A percentile compares a stretch with the other conserved stretches of the same genome.
Evolutionary conservation across 495 filamentous ascomycete species (phyloP).

Genomic region (Darksidea phi): DNA sequence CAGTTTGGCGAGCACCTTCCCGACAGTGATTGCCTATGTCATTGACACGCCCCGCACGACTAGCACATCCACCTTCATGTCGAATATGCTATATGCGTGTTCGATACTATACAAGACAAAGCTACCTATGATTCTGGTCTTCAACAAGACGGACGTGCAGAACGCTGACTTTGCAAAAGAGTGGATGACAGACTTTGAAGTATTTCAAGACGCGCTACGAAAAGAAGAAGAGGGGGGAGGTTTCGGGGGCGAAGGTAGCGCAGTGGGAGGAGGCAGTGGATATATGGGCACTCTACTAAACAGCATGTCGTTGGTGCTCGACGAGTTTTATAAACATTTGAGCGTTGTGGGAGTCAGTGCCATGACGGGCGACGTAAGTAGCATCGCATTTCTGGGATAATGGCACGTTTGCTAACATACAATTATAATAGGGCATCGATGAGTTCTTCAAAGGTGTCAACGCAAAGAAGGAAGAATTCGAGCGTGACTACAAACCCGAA

Average conservation of each 20-base stretch:
- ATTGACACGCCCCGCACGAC: slow-evolving; percentile 93
- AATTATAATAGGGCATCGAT: slow-evolving; percentile 60
- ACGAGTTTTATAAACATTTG: slow-evolving; percentile 94
- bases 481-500: slow-evolving; percentile 87
- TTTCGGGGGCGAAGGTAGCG: slow-evolving; percentile 70
- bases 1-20: slow-evolving; percentile 86
- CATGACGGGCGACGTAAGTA: slow-evolving; percentile 71
- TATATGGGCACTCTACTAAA: slow-evolving; percentile 97
- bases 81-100: slow-evolving; percentile 99
- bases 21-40: slow-evolving; percentile 94
- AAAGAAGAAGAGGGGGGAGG: slow-evolving; percentile 74
- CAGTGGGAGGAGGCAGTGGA: slow-evolving; percentile 71
- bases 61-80: slow-evolving; percentile 96
- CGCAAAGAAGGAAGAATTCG: slow-evolving; percentile 85
- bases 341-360: slow-evolving; percentile 90
- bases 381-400: too few relatives aligned
- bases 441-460: slow-evolving; percentile 89
- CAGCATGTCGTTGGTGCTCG: slow-evolving; percentile 95
- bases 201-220: slow-evolving; percentile 83
- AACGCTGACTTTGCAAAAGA: slow-evolving; percentile 90
- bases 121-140: slow-evolving; percentile 95
- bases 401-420: too few relatives aligned
- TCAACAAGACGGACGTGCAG: slow-evolving; percentile 97
- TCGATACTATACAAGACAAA: slow-evolving; percentile 98
- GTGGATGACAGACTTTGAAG: slow-evolving; percentile 99